Base-by-base conservation (phyloP, 2,329 filamentous ascomycete species). In the Colletotrichum lupini region DNA sequence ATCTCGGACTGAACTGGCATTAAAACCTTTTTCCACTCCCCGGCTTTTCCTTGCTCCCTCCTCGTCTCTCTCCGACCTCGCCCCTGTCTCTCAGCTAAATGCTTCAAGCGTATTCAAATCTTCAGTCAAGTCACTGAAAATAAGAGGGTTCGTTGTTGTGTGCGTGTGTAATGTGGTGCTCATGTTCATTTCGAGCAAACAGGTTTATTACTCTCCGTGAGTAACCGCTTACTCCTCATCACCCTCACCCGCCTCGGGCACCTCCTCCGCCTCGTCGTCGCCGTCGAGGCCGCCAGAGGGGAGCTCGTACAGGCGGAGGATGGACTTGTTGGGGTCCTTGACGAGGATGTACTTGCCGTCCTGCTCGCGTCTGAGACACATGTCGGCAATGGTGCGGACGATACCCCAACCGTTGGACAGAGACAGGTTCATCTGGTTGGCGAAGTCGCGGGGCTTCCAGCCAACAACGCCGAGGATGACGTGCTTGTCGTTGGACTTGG, bases 391-490 rank as follows among this genome's bases (percentile, higher is more conserved):
- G 63, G 97, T 99, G 77, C 97, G 94, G 73, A 99, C 97, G 77
- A 99, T 98, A 83, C 97, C 97, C 97, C 97, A 99, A 76, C 97
- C 97, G 85, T 99, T 99, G 85, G 93, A 94, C 71, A 98, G 90
- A 80, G 95, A 97, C 80, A 99, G 86, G 87, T 98, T 98, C 97
- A 99, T 99, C 89, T 99, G 97, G 80, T 91, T 90, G 75, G 97
- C 97, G 79, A 99, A 98, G 82, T 99, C 97, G 79, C 94, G 93
- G 49, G 97, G 97, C 89, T 99, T 99, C 92, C 97, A 98, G 84
- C 95, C 95, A 37, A 98, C 90, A 70, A 99, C 97, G 78, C 97
- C 97, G 65, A 99, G 92, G 77, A 99, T 92, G 81, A 98, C 94
- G 86, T 99, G 97, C 84, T 95, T 95, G 82, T 97, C 94, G 81